Base-by-base conservation (phyloP, 192 early-diverging fungal species). In the Rhizoclosmatium sp. region DNA sequence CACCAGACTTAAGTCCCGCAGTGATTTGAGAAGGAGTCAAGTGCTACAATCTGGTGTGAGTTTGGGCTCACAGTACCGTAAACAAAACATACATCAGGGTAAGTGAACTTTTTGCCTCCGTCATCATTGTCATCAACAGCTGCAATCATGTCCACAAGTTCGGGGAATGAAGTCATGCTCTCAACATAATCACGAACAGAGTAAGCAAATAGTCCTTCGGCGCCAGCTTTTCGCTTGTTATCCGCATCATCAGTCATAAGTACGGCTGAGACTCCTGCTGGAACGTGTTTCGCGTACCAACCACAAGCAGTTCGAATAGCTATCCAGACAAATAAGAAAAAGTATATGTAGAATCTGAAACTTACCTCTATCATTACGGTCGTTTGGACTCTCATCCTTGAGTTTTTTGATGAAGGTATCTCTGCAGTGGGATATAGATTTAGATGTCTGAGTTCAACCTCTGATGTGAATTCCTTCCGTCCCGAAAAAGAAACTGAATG, bases 81-180 rank as follows among this genome's bases (percentile, higher is more conserved):
- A 19, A 9, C 41, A 47, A n/a, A 49, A 64, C 78, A 71, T 67
- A 92, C 87, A 71, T 93, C 92, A 41, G 92, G 87, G 79, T 93
- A 93, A 16, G 85, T 66, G 58, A 91, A 87, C 65, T 87, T 87
- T 75, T 91, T 89, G 42, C 86, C 88, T 0, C 90, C 91, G 49
- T 78, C 81, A 3, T 91, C 86, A n/a, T 82, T 82, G 54, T 82
- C 82, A 47, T 79, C 85, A 2, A 87, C 84, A 41, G 80, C 76
- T 44, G 91, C 89, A 67, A 97, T 90, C 93, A 99, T 96, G 70
- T 99, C 96, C 62, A 93, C 78, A n/a, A 99, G 87, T 81, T 98
- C 95, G 3, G 95, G 95, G 58, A 87, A 83, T 66, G 92, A 93
- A n/a, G 70, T 84, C 75, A 94, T 85, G 3, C 87, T 80, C 61